These are phyloP conservation scores for Eucalyptus cloeziana DNA, from an alignment of 345 rosid species.

Conservation along the genomic window DNA sequence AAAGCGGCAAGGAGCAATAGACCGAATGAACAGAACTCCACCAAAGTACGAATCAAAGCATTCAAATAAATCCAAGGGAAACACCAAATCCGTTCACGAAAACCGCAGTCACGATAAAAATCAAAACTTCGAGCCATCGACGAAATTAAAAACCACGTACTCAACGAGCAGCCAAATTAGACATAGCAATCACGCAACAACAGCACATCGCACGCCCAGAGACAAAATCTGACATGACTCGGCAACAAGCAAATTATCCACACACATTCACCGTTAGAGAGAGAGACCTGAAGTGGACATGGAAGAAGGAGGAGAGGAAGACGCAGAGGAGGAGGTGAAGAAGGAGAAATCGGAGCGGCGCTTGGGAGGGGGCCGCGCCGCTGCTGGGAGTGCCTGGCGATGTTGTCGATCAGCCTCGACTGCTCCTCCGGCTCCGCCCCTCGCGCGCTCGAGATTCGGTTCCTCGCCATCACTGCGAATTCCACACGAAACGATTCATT, in stretches of 20 bases:
- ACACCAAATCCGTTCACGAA: not conserved
- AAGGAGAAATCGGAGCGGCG: conserved; percentile 18
- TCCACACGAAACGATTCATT: not conserved
- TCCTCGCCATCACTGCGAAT: not conserved
- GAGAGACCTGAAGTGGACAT: not conserved
- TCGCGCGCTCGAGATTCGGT: not conserved
- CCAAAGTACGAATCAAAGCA: not conserved
- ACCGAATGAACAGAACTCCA: not conserved
- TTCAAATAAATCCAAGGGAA: not conserved
- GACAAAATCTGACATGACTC: not conserved
- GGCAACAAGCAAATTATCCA: not conserved
- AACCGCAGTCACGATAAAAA: not conserved
- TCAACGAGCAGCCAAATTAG: not conserved
- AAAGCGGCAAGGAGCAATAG: not conserved
- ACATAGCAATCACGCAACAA: not conserved
- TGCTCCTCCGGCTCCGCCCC: not conserved
- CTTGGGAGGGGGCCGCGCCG: conserved; percentile 10
- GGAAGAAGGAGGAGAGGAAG: not conserved
- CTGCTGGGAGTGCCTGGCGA: conserved; percentile 3
- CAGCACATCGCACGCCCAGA: not conserved
- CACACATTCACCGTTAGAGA: not conserved
- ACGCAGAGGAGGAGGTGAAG: not conserved
- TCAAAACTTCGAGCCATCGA: not conserved
- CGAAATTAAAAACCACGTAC: not conserved
- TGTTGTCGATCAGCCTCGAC: not conserved